Evolutionary conservation across 2,329 filamentous ascomycete genomes (phyloP).

Genomic region (Aureobasidium sp.): DNA sequence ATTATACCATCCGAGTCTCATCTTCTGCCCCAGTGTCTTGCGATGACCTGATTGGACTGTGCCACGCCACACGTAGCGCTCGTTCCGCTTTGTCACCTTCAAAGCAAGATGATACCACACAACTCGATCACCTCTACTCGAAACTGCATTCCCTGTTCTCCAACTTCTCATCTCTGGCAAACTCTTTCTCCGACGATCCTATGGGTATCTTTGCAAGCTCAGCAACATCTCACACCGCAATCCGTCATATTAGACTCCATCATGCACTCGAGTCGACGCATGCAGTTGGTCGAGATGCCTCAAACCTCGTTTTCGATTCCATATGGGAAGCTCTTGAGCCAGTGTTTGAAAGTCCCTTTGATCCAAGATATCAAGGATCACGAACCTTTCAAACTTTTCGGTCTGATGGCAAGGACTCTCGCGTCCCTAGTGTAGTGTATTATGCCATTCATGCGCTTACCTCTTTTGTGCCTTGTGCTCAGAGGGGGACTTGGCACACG

Average conservation of each 20-base stretch:
- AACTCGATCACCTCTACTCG: neutral
- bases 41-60: neutral
- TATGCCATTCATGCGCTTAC: neutral
- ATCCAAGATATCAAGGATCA: neutral
- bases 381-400: neutral
- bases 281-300: neutral
- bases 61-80: neutral
- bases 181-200: conserved; percentile 1
- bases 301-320: conserved; percentile 1
- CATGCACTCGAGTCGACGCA: neutral
- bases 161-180: neutral
- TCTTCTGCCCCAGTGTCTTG: neutral
- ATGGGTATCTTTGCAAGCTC: neutral
- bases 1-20: neutral
- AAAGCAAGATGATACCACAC: neutral
- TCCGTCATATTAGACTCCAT: neutral
- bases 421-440: neutral
- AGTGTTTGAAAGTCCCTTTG: conserved; percentile 8
- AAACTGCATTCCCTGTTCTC: neutral
- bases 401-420: neutral
- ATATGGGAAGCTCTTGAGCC: conserved; percentile 9
- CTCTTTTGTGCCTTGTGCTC: neutral
- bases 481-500: neutral
- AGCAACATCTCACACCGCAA: neutral
- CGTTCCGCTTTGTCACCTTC: too few relatives aligned